These are phyloP conservation scores for Ustilago xerochloae DNA, from an alignment of 1,284 basidiomycete genomes.

Conservation along the genomic window DNA sequence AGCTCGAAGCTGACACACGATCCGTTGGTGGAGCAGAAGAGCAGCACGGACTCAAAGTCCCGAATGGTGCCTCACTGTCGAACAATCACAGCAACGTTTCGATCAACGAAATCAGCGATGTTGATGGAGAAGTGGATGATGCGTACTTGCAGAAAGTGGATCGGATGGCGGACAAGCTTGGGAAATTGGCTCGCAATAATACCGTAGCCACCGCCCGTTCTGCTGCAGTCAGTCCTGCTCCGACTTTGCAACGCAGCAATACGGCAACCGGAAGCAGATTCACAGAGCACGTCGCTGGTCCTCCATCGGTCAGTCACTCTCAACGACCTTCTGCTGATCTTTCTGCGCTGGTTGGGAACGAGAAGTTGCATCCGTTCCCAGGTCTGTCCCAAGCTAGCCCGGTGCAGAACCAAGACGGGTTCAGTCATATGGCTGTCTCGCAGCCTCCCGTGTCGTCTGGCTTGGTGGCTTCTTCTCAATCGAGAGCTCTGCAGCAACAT, in stretches of 20 bases:
- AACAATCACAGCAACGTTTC: slow-evolving; percentile 24
- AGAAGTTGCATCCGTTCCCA: slow-evolving; percentile 56
- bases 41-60: slow-evolving; percentile 10
- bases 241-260: slow-evolving; percentile 14
- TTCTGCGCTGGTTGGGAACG: slow-evolving; percentile 27
- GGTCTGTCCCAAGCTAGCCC: slow-evolving; percentile 35
- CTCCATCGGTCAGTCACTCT: slow-evolving; percentile 9
- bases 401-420: slow-evolving; percentile 24
- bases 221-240: background rate
- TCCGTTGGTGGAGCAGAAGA: slow-evolving; percentile 5
- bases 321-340: slow-evolving; percentile 33
- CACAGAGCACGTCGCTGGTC: slow-evolving; percentile 18
- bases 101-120: slow-evolving; percentile 36
- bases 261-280: slow-evolving; percentile 20
- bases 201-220: background rate
- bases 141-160: slow-evolving; percentile 44
- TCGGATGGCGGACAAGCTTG: slow-evolving; percentile 46
- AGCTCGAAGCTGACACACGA: slow-evolving; percentile 7
- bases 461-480: background rate
- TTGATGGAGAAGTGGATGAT: slow-evolving; percentile 43
- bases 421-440: slow-evolving; percentile 18
- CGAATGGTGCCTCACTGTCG: slow-evolving; percentile 6
- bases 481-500: background rate
- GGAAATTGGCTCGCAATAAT: slow-evolving; percentile 30
- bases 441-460: slow-evolving; percentile 5